Conservation (phyloP, 139 green algal species). For the Picochlorum sp. region DNA sequence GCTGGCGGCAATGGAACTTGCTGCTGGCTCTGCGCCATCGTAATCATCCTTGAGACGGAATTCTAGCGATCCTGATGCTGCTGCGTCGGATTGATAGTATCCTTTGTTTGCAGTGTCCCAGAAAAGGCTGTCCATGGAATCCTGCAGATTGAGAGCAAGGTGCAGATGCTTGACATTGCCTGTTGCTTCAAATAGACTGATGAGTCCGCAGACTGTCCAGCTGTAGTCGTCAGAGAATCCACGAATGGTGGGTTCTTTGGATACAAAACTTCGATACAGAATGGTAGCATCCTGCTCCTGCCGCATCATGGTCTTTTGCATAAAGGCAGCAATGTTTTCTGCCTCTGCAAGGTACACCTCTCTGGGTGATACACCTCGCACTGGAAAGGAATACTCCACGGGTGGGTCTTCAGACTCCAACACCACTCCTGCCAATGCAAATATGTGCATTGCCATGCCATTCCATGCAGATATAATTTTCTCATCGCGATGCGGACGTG, state of each 20-base stretch:
- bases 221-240: slow-evolving; percentile 79
- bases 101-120: slow-evolving; percentile 43
- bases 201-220: slow-evolving; percentile 54
- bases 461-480: slow-evolving; percentile 93
- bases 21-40: slow-evolving; percentile 76
- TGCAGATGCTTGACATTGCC: slow-evolving; percentile 61
- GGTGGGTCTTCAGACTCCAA: slow-evolving; percentile 41
- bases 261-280: slow-evolving; percentile 50
- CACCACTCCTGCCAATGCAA: slow-evolving; percentile 52
- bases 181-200: slow-evolving; percentile 68
- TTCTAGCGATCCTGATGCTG: background rate
- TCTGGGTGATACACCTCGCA: slow-evolving; percentile 10
- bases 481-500: slow-evolving; percentile 69
- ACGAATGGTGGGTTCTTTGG: slow-evolving; percentile 33
- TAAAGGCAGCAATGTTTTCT: slow-evolving; percentile 48
- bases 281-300: slow-evolving; percentile 5
- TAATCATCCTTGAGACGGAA: slow-evolving; percentile 61
- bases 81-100: background rate
- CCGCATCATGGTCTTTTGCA: slow-evolving; percentile 65
- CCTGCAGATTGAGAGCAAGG: slow-evolving; percentile 74
- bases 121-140: slow-evolving; percentile 65
- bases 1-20: slow-evolving; percentile 52
- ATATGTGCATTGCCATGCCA: slow-evolving; percentile 69
- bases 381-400: slow-evolving; percentile 48
- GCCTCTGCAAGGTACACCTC: background rate